Evolutionary conservation across 345 rosid species (phyloP).

Genomic region (Rhizophora mangle): DNA sequence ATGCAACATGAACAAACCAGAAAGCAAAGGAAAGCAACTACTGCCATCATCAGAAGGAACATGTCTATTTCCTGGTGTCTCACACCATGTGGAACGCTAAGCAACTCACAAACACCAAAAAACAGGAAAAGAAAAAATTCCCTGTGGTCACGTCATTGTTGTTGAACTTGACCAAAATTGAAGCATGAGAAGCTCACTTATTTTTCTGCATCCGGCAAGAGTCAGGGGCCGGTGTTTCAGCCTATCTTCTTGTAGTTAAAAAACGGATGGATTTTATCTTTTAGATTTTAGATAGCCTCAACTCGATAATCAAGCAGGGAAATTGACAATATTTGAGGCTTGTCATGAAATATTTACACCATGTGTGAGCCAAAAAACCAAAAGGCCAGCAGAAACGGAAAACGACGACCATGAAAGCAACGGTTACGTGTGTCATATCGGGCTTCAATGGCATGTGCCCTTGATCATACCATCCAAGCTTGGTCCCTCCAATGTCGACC

Average conservation of each 20-base stretch:
- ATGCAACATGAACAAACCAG: neutral
- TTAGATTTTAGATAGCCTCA: neutral
- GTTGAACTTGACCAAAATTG: neutral
- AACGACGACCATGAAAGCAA: slow-evolving; percentile 47
- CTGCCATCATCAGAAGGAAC: neutral
- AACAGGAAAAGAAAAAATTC: neutral
- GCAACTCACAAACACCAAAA: neutral
- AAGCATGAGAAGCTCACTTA: no score
- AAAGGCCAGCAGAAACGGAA: slow-evolving; percentile 23
- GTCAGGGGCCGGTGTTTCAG: no score
- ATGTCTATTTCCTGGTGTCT: slow-evolving; percentile 10
- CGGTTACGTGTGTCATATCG: slow-evolving; percentile 41
- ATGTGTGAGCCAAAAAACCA: slow-evolving; percentile 8
- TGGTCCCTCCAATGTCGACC: slow-evolving; percentile 18
- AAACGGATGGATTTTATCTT: neutral
- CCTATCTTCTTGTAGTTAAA: neutral
- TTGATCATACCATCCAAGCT: slow-evolving; percentile 13
- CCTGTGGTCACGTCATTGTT: neutral
- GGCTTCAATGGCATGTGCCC: slow-evolving; percentile 30
- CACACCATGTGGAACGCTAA: slow-evolving; percentile 10
- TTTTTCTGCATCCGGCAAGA: no score
- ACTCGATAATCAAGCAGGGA: no score
- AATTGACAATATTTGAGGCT: no score
- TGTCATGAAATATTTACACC: neutral
- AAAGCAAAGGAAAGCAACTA: neutral